A percentile compares a stretch with the other conserved stretches of the same genome.
phyloP scores from a whole-genome alignment of 352 stramenopile species.

The Blastocystis sp. region DNA sequence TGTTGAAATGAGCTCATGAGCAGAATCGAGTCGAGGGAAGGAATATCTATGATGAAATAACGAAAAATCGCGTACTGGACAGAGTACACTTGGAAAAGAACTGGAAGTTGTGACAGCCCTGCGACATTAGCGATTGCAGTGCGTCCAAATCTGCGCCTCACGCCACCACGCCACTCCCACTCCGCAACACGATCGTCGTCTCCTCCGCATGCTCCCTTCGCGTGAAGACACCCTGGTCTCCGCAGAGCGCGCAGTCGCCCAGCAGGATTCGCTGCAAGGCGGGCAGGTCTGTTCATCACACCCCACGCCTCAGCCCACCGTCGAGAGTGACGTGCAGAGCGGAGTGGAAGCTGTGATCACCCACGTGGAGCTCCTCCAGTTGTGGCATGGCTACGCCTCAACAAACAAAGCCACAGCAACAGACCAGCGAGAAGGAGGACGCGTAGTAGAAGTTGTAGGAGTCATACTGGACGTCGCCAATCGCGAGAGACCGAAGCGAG shows the following conservation, averaged over 20 bases:
- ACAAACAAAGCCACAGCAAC: neutral
- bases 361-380: neutral
- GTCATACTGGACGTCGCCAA: neutral
- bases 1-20: no score
- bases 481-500: neutral
- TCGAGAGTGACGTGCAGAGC: neutral
- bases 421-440: neutral
- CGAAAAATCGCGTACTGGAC: no score
- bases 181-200: no score
- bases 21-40: no score
- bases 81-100: no score
- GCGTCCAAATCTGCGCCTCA: no score
- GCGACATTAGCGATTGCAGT: no score
- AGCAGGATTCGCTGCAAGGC: neutral
- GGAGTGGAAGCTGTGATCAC: neutral
- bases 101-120: no score
- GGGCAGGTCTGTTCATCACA: neutral
- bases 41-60: no score
- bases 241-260: neutral
- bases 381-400: neutral
- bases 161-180: no score
- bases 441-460: slow-evolving; percentile 7
- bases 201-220: no score
- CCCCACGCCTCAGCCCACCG: neutral
- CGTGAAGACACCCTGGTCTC: no score